Evolutionary conservation across 192 early-diverging fungal genomes (phyloP), one percentile per base, ranked within the genome.

Genomic region (Coemansia aciculifera): DNA sequence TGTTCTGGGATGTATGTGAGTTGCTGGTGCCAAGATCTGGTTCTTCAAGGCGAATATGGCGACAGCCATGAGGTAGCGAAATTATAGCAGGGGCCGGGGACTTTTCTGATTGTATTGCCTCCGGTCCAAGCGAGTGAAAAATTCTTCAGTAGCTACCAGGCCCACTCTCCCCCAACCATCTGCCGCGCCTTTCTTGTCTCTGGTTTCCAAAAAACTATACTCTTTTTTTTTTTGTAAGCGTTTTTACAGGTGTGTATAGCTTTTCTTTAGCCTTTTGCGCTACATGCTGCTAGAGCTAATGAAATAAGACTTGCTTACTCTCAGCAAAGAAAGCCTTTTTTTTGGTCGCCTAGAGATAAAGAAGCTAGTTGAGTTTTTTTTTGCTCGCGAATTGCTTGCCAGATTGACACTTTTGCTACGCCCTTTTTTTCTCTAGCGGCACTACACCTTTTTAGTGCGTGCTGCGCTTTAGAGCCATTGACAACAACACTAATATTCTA

Each of bases 161-260:
- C 36, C 59, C 34, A 37, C 29, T 19, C 19, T 48, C 19, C 57
- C 59, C 59, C 34, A 60, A 38, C 59, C 4, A 60, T 60, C 36
- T 60, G n/a, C 8, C 31, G 10, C 31, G 9, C 59, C 59, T 39
- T 59, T 60, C 59, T 60, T 60, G 59, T 38, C 59, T 60, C 36
- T 60, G 36, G 59, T 60, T 60, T 38, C 19, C 59, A 60, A 60
- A 36, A 36, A 36, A 38, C 38, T 60, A 38, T 60, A 36, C 32
- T 57, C 49, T 38, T 43, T 57, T 61, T 68, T 59, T 68, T 59
- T 64, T 64, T 51, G 24, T 38, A 42, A 63, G 37, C 27, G 38
- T 48, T 42, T 63, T 48, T 31, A 63, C 62, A 63, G 59, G 59
- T 60, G 59, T 60, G 59, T 60, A 60, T 38, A 10, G 8, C 51